phyloP scores from a whole-genome alignment of 345 rosid species.

The Angophora floribunda region DNA sequence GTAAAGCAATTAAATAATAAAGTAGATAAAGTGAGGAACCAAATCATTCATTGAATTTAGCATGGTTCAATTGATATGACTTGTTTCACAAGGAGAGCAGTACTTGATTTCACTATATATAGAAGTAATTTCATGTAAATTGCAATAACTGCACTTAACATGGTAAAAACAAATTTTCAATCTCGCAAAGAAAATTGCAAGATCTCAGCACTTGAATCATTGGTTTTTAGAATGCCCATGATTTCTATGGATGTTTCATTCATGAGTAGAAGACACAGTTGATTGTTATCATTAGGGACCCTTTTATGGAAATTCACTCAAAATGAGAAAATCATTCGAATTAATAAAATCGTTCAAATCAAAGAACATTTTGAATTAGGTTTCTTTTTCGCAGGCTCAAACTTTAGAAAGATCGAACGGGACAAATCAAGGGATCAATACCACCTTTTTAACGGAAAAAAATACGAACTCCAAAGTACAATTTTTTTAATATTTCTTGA shows the following conservation, averaged over 20 bases:
- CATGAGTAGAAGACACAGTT: rapidly evolving
- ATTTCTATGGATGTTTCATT: background rate
- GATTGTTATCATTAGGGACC: background rate
- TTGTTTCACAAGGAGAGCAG: background rate
- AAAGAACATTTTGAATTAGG: too few species aligned
- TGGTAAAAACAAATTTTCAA: too few species aligned
- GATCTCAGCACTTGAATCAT: background rate
- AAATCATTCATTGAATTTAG: background rate
- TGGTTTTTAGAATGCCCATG: background rate
- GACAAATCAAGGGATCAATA: background rate
- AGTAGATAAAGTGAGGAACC: background rate
- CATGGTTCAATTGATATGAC: background rate
- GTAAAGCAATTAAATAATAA: background rate
- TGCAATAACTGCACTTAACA: too few species aligned
- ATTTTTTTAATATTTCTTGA: background rate
- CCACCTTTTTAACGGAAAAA: too few species aligned
- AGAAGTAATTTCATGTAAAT: too few species aligned
- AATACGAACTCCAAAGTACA: too few species aligned
- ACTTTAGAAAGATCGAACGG: background rate
- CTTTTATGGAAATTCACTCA: background rate
- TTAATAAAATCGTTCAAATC: too few species aligned
- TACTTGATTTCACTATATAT: too few species aligned
- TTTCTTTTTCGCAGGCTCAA: background rate
- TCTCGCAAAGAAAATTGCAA: background rate
- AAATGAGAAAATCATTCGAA: background rate